Conservation (phyloP, 306 rosid genomes). For the Rubus parviflorus region DNA sequence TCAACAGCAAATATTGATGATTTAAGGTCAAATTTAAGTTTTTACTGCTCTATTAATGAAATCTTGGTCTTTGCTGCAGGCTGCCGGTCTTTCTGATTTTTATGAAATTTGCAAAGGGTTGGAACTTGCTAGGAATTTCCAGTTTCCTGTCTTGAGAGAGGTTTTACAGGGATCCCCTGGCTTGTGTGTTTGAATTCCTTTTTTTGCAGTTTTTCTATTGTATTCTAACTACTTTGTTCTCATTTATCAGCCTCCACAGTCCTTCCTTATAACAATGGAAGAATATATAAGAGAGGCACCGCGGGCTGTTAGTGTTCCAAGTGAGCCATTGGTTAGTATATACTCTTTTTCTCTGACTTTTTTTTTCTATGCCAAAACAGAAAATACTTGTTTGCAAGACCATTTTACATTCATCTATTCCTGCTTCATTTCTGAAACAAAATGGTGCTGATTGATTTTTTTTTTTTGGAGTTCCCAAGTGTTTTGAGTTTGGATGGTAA, state of each 20-base stretch:
- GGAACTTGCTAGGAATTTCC: slow-evolving; percentile 97
- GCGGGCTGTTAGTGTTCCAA: slow-evolving; percentile 73
- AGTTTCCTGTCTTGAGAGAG: slow-evolving; percentile 96
- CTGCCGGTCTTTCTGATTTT: slow-evolving; percentile 79
- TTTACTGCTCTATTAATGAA: slow-evolving; percentile 15
- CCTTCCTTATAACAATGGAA: slow-evolving; percentile 94
- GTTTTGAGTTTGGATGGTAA: slow-evolving; percentile 10
- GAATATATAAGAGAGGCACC: slow-evolving; percentile 97
- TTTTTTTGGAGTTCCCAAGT: not conserved
- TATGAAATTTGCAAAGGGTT: slow-evolving; percentile 92
- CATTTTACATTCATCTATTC: not conserved
- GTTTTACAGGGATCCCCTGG: slow-evolving; percentile 31
- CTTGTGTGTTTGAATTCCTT: not conserved
- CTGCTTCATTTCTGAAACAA: not conserved
- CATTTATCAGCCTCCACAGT: slow-evolving; percentile 83
- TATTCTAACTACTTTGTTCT: slow-evolving; percentile 22
- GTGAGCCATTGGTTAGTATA: slow-evolving; percentile 79
- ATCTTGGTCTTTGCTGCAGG: slow-evolving; percentile 49
- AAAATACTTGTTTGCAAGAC: not conserved
- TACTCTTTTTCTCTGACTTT: not conserved
- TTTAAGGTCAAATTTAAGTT: not conserved
- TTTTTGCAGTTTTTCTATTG: slow-evolving; percentile 1
- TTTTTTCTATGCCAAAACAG: not conserved
- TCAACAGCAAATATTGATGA: not conserved
- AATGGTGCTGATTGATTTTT: not conserved